Base-by-base conservation (phyloP, 257 asterid genomes). In the Solanum microdontum region DNA sequence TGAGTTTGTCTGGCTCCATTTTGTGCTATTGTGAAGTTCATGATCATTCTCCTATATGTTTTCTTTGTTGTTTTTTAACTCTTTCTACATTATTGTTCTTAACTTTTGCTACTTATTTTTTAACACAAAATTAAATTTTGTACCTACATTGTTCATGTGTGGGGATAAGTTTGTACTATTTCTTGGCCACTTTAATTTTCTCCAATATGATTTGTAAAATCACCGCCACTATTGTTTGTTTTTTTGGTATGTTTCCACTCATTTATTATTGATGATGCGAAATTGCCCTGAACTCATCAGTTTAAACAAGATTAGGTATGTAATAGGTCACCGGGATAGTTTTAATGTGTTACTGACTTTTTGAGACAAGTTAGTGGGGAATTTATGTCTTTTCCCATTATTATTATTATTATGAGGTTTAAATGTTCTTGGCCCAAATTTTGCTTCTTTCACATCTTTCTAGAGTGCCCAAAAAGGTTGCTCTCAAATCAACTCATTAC, bases 381-480 rank as follows among this genome's bases (percentile, higher is more conserved):
- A 58, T 58, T 58, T 58, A 19, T 7, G 24, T 0, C 5, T 19
- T 58, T 58, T 58, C 1, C 11, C 24, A 48, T 48, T 36, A 36
- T 68, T 72, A 88, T 72, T 72, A 88, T 74, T 74, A 76, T 90
- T 87, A 90, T 88, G 94, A 48, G 64, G 68, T 90, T 91, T 94
- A 90, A 93, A 91, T 90, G 95, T 84, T 77, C 88, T 39, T 48
- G 83, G 92, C 92, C 92, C 92, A 91, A 68, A 90, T 89, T 89
- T 87, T 87, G 91, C 33, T 87, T 73, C 91, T 88, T 91, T 92
- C 95, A 92, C 95, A 88, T 83, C 82, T 93, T 93, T 92, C 89
- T 75, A 91, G 91, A 32, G 91, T 51, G 87, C 68, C 76, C 80
- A 84, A 66, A 86, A 88, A 89, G 86, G 37, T 84, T 82, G 86